Percentiles rank a stretch among this genome's conserved stretches.
phyloP scores from a whole-genome alignment of 2,329 filamentous ascomycete species.

The Neonectria magnoliae region DNA sequence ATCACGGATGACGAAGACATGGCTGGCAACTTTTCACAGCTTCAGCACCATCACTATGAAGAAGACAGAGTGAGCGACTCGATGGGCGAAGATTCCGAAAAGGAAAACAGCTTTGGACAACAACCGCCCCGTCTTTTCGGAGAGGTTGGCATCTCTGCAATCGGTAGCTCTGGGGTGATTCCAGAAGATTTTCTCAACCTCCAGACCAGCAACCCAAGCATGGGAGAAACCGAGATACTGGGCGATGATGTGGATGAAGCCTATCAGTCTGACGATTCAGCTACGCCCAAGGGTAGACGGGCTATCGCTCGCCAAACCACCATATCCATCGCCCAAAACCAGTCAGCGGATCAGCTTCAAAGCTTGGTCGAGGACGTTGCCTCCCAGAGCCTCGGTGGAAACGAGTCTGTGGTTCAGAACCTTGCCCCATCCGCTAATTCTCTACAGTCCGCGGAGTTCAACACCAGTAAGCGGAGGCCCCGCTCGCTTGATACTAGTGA shows the following conservation, averaged over 20 bases:
- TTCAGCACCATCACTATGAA: constrained; percentile 51
- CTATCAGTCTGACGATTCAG: constrained; percentile 57
- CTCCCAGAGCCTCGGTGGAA: constrained; percentile 66
- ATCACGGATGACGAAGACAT: constrained; percentile 68
- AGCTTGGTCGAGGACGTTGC: constrained; percentile 62
- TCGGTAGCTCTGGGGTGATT: constrained; percentile 64
- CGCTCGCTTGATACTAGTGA: constrained; percentile 60
- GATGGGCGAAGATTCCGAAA: constrained; percentile 76
- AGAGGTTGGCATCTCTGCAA: constrained; percentile 63
- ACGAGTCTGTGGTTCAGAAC: constrained; percentile 45
- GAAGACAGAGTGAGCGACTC: constrained; percentile 55
- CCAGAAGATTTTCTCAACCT: constrained; percentile 61
- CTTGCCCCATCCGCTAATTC: constrained; percentile 36
- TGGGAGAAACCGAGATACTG: constrained; percentile 53
- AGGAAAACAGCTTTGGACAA: constrained; percentile 79
- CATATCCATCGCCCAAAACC: constrained; percentile 54
- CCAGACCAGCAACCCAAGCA: constrained; percentile 53
- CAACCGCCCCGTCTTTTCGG: constrained; percentile 63
- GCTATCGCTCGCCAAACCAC: constrained; percentile 35
- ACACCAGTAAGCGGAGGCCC: constrained; percentile 66
- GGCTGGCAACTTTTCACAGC: constrained; percentile 68
- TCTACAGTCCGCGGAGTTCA: constrained; percentile 50
- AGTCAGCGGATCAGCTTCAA: constrained; percentile 61
- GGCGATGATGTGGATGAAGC: constrained; percentile 55
- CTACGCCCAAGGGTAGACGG: constrained; percentile 41